Evolutionary conservation across 1,139 yeast genomes (phyloP), one percentile per base, ranked within the genome.

Genomic region (Pichia sp.): DNA sequence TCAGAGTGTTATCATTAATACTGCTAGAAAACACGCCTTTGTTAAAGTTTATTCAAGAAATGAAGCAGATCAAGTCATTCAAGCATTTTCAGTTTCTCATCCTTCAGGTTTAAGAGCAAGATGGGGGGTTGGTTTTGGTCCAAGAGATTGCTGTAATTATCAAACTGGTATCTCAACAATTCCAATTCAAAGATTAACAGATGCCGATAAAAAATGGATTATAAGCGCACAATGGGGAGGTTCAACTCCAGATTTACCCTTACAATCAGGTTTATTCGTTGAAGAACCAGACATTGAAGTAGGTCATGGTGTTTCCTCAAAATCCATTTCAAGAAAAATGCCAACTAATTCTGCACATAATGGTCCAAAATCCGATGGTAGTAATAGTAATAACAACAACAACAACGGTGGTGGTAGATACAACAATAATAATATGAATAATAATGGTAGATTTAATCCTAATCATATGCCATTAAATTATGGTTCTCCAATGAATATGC

Each of bases 111-210:
- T 80, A 63, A 86, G 92, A 69, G 87, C 95, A 11, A 78, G 97
- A 63, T 92, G 98, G 98, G 98, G 97, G 57, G 97, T 92, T 55
- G 98, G 98, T 2, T 92, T 87, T 63, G 98, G 98, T 4, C 98
- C 98, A 46, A 81, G 98, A 72, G 97, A 92, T 65, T 90, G 97
- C 70, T 88, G 96, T 66, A 94, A 92, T 67, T 92, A 92, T 66
- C 92, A 85, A 63, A 83, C 84, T 51, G 98, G 98, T 54, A 75
- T 84, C 40, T 85, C 96, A 49, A 78, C 89, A 25, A 87, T 92
- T 53, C 97, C 97, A 27, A 71, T 92, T 45, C 78, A 77, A 54
- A 78, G 96, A 60, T 75, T 92, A 58, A 92, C 98, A 0, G 98
- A 92, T 50, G 96, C 97, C 22, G 98, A 92, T 66, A 80, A 75